These are phyloP conservation scores for Aspergillus tubingensis DNA, from an alignment of 2,329 filamentous ascomycete genomes.

Conservation along the genomic window DNA sequence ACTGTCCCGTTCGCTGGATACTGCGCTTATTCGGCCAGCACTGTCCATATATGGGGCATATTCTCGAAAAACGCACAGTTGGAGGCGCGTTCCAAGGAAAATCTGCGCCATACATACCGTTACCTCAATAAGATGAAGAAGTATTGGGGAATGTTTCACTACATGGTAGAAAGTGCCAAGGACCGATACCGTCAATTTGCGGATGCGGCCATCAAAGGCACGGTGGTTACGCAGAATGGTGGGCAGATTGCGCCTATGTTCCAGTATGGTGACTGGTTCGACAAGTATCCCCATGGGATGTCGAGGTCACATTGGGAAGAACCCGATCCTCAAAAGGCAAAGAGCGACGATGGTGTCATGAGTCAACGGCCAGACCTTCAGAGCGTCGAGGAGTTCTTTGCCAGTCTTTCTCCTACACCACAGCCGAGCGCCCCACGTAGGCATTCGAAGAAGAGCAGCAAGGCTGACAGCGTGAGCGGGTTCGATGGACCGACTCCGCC, in stretches of 20 bases:
- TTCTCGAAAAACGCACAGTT: constrained; percentile 80
- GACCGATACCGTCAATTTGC: constrained; percentile 83
- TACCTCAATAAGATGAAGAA: constrained; percentile 94
- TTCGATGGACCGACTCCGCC: constrained; percentile 31
- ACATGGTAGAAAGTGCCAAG: constrained; percentile 89
- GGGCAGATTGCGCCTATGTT: constrained; percentile 66
- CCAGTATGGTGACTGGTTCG: constrained; percentile 98
- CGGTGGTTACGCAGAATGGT: constrained; percentile 40
- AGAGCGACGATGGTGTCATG: constrained; percentile 81
- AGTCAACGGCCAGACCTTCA: constrained; percentile 88
- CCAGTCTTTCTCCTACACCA: constrained; percentile 68
- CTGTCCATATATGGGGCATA: constrained; percentile 89
- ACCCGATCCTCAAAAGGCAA: constrained; percentile 71
- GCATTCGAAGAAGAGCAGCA: constrained; percentile 32
- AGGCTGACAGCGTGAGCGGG: constrained; percentile 24
- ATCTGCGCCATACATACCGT: constrained; percentile 82
- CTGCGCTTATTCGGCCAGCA: constrained; percentile 88
- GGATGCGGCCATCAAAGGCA: constrained; percentile 73
- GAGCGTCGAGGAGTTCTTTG: constrained; percentile 92
- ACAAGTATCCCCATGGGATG: constrained; percentile 89
- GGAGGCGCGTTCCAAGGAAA: constrained; percentile 76
- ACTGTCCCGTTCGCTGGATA: constrained; percentile 93
- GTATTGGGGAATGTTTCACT: constrained; percentile 98
- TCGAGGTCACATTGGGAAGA: constrained; percentile 82
- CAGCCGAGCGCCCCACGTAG: constrained; percentile 51